phyloP scores from a whole-genome alignment of 257 asterid genomes.

The Gentiana macrophylla region DNA sequence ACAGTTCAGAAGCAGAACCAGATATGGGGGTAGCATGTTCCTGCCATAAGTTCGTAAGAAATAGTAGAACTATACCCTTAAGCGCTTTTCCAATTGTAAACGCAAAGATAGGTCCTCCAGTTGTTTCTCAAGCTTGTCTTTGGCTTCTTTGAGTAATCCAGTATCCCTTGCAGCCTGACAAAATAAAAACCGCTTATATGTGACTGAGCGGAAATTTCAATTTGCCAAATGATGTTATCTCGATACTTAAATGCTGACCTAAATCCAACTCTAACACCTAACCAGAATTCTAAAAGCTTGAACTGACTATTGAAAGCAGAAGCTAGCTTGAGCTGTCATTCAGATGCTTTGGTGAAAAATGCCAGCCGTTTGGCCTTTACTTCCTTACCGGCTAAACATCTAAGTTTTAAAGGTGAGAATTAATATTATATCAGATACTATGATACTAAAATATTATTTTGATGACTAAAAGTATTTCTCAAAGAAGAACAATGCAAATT shows the following conservation, averaged over 20 bases:
- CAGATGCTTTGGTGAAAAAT: neutral
- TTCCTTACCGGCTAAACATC: neutral
- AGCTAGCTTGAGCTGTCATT: neutral
- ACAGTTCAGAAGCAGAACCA: too few species aligned
- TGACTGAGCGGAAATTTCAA: neutral
- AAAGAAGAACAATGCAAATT: neutral
- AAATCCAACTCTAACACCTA: neutral
- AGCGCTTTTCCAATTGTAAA: conserved; percentile 88
- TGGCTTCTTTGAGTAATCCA: conserved; percentile 98
- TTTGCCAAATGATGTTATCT: neutral
- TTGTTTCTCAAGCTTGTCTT: conserved; percentile 95
- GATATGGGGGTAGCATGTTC: too few species aligned
- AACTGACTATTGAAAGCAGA: neutral
- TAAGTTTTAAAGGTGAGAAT: neutral
- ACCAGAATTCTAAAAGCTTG: neutral
- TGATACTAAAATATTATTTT: neutral
- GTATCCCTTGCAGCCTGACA: conserved; percentile 96
- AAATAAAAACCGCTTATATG: conserved; percentile 2
- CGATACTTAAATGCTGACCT: neutral
- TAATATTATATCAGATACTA: neutral
- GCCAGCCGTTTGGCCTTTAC: neutral
- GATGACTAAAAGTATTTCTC: neutral
- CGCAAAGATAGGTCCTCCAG: conserved; percentile 97
- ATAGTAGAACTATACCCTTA: conserved; percentile 46
- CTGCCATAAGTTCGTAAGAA: neutral